Conservation (phyloP, 2,329 filamentous ascomycete species). For the Xylariales sp. region DNA sequence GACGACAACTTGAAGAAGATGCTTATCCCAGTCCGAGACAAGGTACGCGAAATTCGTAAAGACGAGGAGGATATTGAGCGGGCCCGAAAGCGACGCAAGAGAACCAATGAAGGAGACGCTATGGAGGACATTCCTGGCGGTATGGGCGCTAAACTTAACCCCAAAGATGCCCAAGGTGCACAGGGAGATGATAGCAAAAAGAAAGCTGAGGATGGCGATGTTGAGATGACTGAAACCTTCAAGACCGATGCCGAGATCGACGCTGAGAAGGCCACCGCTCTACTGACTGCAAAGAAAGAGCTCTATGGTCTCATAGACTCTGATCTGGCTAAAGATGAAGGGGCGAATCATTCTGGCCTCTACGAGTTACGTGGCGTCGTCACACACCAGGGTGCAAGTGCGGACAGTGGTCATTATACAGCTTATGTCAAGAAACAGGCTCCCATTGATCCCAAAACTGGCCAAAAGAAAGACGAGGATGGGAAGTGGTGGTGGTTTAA, state of each 20-base stretch:
- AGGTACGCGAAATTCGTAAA: constrained; percentile 90
- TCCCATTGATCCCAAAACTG: constrained; percentile 66
- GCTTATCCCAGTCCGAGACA: constrained; percentile 89
- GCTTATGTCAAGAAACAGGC: constrained; percentile 93
- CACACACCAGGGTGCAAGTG: constrained; percentile 93
- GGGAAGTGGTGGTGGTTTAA: constrained; percentile 99
- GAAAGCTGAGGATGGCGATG: constrained; percentile 58
- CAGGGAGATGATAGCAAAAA: constrained; percentile 30
- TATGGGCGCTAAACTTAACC: constrained; percentile 45
- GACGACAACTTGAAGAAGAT: constrained; percentile 81
- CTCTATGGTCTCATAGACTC: constrained; percentile 73
- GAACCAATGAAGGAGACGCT: constrained; percentile 42
- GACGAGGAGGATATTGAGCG: constrained; percentile 92
- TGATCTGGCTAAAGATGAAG: constrained; percentile 69
- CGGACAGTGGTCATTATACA: constrained; percentile 97
- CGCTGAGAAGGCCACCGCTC: constrained; percentile 71
- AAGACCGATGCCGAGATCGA: constrained; percentile 95
- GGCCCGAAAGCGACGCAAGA: constrained; percentile 86
- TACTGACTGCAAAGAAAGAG: constrained; percentile 83
- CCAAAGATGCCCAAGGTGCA: constrained; percentile 35
- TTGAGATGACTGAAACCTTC: constrained; percentile 69
- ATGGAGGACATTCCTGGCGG: constrained; percentile 43
- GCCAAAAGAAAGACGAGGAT: constrained; percentile 75
- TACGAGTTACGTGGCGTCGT: constrained; percentile 94
- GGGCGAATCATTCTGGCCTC: constrained; percentile 87